A percentile compares a stretch with the other conserved stretches of the same genome.
Conservation (phyloP, 768 basidiomycete genomes). For the Boletus insuetus region DNA sequence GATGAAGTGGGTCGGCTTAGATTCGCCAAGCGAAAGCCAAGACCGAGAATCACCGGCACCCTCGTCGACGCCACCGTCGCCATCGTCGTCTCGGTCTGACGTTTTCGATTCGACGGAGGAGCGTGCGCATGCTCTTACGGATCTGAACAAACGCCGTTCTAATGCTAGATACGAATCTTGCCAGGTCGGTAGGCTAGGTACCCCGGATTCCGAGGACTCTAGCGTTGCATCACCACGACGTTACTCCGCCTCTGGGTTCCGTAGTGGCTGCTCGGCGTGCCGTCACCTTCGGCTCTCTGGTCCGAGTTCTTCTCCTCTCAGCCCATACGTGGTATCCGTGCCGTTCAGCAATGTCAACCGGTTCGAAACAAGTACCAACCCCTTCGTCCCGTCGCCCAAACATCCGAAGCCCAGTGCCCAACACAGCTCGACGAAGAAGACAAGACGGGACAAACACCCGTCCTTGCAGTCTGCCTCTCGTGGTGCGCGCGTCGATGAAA, state of each 20-base stretch:
- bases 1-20: conserved; percentile 18
- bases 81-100: conserved; percentile 1
- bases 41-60: conserved; percentile 1
- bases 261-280: conserved; percentile 29
- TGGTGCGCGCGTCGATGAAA: conserved; percentile 15
- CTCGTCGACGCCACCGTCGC: background rate
- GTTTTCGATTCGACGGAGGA: conserved; percentile 1
- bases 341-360: conserved; percentile 1
- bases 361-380: background rate
- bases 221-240: conserved; percentile 1
- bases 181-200: background rate
- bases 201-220: conserved; percentile 17
- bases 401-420: background rate
- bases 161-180: background rate
- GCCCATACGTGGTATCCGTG: background rate
- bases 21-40: conserved; percentile 5
- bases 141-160: conserved; percentile 1
- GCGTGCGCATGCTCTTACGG: background rate
- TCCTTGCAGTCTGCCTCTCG: background rate
- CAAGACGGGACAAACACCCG: conserved; percentile 6
- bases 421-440: conserved; percentile 1
- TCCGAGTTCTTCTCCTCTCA: conserved; percentile 9
- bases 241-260: conserved; percentile 19
- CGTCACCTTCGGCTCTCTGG: conserved; percentile 18
- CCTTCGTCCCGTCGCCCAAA: background rate